A percentile compares a stretch with the other conserved stretches of the same genome.
phyloP scores from a whole-genome alignment of 2,329 filamentous ascomycete species.

The Lithohypha guttulata region DNA sequence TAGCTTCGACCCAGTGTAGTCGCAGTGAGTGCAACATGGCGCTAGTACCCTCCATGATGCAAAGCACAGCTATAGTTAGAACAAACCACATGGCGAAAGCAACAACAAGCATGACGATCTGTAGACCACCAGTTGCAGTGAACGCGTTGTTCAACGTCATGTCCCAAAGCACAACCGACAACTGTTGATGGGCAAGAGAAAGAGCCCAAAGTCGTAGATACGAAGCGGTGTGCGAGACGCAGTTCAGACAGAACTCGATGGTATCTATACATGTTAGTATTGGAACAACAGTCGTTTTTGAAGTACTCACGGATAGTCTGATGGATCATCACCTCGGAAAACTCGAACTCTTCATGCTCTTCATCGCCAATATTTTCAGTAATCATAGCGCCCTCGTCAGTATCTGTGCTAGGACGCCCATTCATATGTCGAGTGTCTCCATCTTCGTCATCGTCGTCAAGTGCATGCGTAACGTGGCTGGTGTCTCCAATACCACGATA shows the following conservation, averaged over 20 bases:
- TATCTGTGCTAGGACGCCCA: constrained; percentile 56
- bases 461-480: constrained; percentile 70
- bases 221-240: constrained; percentile 95
- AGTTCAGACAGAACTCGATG: constrained; percentile 90
- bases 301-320: constrained; percentile 76
- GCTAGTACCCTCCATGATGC: constrained; percentile 91
- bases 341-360: constrained; percentile 94
- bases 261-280: constrained; percentile 22
- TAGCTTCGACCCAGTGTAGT: constrained; percentile 93
- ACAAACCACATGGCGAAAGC: constrained; percentile 86
- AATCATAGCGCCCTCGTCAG: constrained; percentile 79
- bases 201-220: constrained; percentile 97
- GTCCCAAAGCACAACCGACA: constrained; percentile 87
- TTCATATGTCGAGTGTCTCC: constrained; percentile 33
- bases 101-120: constrained; percentile 69
- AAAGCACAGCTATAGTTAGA: constrained; percentile 67
- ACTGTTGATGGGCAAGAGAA: constrained; percentile 93
- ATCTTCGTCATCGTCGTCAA: constrained; percentile 65
- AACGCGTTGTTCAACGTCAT: constrained; percentile 86
- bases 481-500: constrained; percentile 85
- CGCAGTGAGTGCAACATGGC: constrained; percentile 89
- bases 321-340: constrained; percentile 95
- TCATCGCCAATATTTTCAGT: constrained; percentile 67
- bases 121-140: constrained; percentile 50
- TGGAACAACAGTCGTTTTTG: constrained; percentile 24